Evolutionary conservation across 148 eudicot genomes (phyloP).

Genomic region (Dysphania ambrosioides): DNA sequence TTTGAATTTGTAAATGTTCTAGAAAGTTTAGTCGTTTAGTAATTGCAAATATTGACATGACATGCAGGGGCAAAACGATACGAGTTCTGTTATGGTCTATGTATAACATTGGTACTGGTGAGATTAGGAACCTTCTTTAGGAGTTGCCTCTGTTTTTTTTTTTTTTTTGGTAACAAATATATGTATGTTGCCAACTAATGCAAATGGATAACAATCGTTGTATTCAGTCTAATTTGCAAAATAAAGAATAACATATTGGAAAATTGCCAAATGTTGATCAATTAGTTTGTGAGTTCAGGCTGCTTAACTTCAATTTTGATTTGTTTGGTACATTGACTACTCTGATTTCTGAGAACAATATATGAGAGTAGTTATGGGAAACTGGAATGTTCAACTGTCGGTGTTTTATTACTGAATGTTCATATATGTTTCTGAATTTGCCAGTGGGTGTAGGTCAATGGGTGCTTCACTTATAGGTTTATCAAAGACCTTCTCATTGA

Average conservation of each 20-base stretch:
- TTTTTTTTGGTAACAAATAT: neutral
- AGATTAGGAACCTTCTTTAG: neutral
- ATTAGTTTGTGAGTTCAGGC: neutral
- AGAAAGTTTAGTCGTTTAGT: neutral
- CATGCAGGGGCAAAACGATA: neutral
- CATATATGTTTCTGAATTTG: neutral
- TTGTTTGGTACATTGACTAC: neutral
- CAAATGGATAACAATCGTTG: neutral
- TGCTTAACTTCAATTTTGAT: neutral
- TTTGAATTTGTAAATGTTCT: neutral
- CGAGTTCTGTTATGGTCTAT: neutral
- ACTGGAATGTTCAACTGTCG: neutral
- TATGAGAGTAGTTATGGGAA: neutral
- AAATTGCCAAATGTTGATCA: neutral
- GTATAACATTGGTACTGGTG: neutral
- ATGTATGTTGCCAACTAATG: neutral
- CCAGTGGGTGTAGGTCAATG: neutral
- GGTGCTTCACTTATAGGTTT: neutral
- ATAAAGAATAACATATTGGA: neutral
- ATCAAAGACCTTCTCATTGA: neutral
- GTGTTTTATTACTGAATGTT: neutral
- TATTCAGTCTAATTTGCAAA: neutral
- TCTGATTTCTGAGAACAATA: neutral
- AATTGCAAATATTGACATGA: neutral
- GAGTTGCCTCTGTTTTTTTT: neutral